These are phyloP conservation scores for Paxillus rubicundulus DNA, from an alignment of 768 basidiomycete genomes.

Conservation along the genomic window DNA sequence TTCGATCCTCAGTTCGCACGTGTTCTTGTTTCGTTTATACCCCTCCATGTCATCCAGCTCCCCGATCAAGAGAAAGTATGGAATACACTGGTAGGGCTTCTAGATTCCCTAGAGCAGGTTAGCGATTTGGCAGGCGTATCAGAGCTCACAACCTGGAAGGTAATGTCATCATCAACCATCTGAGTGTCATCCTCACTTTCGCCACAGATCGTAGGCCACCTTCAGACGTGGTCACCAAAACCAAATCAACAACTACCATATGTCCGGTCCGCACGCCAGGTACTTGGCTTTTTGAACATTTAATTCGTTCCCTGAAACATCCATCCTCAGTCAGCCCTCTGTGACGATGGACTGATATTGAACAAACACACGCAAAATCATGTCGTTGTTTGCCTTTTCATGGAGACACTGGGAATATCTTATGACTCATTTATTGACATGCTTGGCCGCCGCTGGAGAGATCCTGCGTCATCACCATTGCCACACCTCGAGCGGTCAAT, in stretches of 20 bases:
- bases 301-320: constrained; percentile 1
- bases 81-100: constrained; percentile 43
- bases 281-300: constrained; percentile 23
- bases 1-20: constrained; percentile 71
- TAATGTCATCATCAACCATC: constrained; percentile 19
- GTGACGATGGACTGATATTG: constrained; percentile 52
- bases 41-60: constrained; percentile 57
- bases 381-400: constrained; percentile 62
- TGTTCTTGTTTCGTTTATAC: constrained; percentile 64
- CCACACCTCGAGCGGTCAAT: constrained; percentile 40
- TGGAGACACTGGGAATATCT: constrained; percentile 56
- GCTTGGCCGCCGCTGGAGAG: constrained; percentile 39
- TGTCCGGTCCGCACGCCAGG: constrained; percentile 64
- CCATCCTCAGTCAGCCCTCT: constrained; percentile 51
- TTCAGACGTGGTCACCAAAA: constrained; percentile 46
- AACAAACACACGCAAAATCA: constrained; percentile 49
- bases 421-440: constrained; percentile 46
- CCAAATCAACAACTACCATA: constrained; percentile 49
- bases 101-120: constrained; percentile 59
- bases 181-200: neutral
- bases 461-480: constrained; percentile 37
- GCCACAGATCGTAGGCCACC: constrained; percentile 46
- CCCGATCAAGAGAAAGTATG: constrained; percentile 52
- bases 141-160: constrained; percentile 63
- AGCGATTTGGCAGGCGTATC: constrained; percentile 42